These are phyloP conservation scores for Saitoella complicata DNA, from an alignment of 805 yeast species.

Conservation along the genomic window DNA sequence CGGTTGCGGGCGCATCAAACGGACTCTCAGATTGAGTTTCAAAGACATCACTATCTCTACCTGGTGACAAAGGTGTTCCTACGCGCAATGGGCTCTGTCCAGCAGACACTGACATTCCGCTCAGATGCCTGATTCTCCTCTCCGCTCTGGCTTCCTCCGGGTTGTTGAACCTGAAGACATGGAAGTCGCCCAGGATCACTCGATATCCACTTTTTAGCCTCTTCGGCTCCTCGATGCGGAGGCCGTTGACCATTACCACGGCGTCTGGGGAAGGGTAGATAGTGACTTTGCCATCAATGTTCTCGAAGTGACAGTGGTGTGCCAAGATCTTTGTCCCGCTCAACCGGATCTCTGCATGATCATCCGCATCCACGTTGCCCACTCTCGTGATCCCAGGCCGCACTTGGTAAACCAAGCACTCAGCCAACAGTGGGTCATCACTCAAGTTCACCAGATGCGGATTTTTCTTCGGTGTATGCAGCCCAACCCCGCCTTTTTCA, in stretches of 20 bases:
- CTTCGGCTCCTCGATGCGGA: constrained; percentile 5
- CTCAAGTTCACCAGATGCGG: constrained; percentile 18
- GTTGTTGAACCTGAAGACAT: constrained; percentile 16
- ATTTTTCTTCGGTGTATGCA: constrained; percentile 16
- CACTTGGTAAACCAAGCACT: constrained; percentile 17
- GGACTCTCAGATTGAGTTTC: too few species aligned
- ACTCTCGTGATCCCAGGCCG: constrained; percentile 15
- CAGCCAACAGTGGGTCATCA: constrained; percentile 16
- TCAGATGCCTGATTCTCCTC: neutral
- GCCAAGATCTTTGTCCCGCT: constrained; percentile 12
- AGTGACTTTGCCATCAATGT: constrained; percentile 10
- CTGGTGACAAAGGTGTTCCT: too few species aligned
- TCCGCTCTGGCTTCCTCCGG: constrained; percentile 11
- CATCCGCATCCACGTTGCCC: constrained; percentile 14
- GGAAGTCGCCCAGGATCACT: constrained; percentile 14
- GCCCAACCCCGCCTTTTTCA: constrained; percentile 14
- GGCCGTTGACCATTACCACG: constrained; percentile 14
- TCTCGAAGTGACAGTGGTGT: constrained; percentile 14
- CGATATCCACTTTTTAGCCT: constrained; percentile 15
- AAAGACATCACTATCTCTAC: too few species aligned
- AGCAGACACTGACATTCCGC: neutral
- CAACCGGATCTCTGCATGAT: constrained; percentile 16
- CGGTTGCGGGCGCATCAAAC: too few species aligned
- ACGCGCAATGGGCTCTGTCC: neutral
- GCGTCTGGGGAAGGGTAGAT: constrained; percentile 11